Evolutionary conservation across 352 stramenopile genomes (phyloP).

Genomic region (Pythium guiyangense): DNA sequence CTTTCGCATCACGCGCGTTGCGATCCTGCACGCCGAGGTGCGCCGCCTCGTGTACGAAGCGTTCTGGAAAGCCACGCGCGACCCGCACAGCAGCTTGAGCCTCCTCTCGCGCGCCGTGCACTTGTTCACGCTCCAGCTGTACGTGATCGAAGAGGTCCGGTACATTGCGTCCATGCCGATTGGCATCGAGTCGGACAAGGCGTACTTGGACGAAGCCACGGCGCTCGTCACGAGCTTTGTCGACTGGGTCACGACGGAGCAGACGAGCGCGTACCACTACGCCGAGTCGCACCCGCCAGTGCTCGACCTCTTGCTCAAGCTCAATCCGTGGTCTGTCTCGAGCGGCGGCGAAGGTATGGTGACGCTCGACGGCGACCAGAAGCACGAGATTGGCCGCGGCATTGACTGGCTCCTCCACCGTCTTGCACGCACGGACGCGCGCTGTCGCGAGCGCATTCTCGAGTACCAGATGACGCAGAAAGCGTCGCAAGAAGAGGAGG

Average conservation of each 20-base stretch:
- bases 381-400: conserved; percentile 75
- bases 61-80: conserved; percentile 52
- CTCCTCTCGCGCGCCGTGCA: conserved; percentile 68
- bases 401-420: conserved; percentile 79
- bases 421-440: conserved; percentile 38
- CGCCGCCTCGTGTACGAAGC: conserved; percentile 67
- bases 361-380: conserved; percentile 74
- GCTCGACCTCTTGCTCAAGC: conserved; percentile 55
- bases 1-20: conserved; percentile 49
- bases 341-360: conserved; percentile 47
- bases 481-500: conserved; percentile 62
- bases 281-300: conserved; percentile 31
- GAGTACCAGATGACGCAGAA: conserved; percentile 54
- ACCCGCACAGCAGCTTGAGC: conserved; percentile 58
- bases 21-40: conserved; percentile 57
- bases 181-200: conserved; percentile 31
- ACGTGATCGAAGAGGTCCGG: conserved; percentile 72
- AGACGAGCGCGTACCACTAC: conserved; percentile 27
- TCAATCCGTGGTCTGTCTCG: conserved; percentile 69
- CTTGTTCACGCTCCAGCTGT: conserved; percentile 78
- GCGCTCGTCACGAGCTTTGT: conserved; percentile 50
- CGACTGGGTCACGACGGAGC: conserved; percentile 46
- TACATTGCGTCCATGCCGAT: conserved; percentile 53
- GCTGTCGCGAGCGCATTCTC: conserved; percentile 42
- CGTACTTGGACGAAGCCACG: conserved; percentile 39